phyloP scores from a whole-genome alignment of 2,329 filamentous ascomycete species.

The Calycina marina region DNA sequence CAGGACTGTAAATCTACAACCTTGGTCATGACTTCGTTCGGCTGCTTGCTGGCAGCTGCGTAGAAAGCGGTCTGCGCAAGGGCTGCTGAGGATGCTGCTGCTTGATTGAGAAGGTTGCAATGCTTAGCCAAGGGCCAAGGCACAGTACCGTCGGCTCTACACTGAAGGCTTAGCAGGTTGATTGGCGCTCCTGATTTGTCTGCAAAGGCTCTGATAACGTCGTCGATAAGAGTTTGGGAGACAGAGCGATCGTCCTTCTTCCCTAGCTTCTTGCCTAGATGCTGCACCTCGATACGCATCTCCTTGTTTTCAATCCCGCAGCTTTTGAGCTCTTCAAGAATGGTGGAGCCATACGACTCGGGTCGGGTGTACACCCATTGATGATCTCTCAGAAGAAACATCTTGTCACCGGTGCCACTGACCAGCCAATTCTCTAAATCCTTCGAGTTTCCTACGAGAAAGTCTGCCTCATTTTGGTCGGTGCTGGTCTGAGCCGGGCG shows the following conservation, averaged over 20 bases:
- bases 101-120: slow-evolving; percentile 2
- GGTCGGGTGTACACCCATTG: slow-evolving; percentile 4
- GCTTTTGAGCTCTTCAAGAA: slow-evolving; percentile 1
- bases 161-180: slow-evolving; percentile 2
- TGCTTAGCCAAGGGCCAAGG: slow-evolving; percentile 2
- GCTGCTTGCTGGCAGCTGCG: slow-evolving; percentile 5
- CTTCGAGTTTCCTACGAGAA: slow-evolving; percentile 4
- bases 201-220: background rate
- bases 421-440: slow-evolving; percentile 6
- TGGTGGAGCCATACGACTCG: background rate
- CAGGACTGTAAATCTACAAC: slow-evolving; percentile 7
- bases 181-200: slow-evolving; percentile 1
- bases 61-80: slow-evolving; percentile 1
- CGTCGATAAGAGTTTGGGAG: background rate
- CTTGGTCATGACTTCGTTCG: slow-evolving; percentile 4
- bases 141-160: slow-evolving; percentile 1
- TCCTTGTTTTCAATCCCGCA: background rate
- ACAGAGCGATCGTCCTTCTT: background rate
- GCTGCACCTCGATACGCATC: slow-evolving; percentile 1
- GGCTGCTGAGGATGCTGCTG: background rate
- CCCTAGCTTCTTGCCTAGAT: slow-evolving; percentile 1
- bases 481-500: slow-evolving; percentile 5
- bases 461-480: slow-evolving; percentile 3
- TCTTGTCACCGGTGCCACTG: slow-evolving; percentile 6
- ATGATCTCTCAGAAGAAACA: slow-evolving; percentile 6